A percentile compares a stretch with the other conserved stretches of the same genome.
These are phyloP conservation scores for Cyberlindnera meyerae DNA, from an alignment of 805 yeast species.

Conservation along the genomic window DNA sequence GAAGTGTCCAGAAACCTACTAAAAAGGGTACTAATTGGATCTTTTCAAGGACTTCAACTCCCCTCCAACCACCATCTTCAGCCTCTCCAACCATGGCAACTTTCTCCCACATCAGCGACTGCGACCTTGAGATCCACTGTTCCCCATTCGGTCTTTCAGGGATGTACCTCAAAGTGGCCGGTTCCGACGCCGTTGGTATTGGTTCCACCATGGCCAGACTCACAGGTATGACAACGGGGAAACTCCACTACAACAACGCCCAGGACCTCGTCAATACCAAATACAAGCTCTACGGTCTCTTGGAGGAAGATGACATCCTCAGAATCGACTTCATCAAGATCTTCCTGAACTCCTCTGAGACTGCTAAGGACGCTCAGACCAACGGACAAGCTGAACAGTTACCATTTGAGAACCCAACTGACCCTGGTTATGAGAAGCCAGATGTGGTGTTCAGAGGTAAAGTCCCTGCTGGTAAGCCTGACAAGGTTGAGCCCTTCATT, in stretches of 20 bases:
- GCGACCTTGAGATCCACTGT: conserved; percentile 50
- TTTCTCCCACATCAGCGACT: conserved; percentile 44
- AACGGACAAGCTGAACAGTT: conserved; percentile 8
- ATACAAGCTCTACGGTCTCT: conserved; percentile 44
- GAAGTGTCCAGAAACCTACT: no score
- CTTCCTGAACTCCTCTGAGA: conserved; percentile 23
- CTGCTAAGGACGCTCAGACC: conserved; percentile 2
- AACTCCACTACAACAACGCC: conserved; percentile 43
- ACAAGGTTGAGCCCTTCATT: conserved; percentile 46
- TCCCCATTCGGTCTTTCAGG: conserved; percentile 55
- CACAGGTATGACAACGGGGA: conserved; percentile 47
- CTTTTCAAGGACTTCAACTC: no score
- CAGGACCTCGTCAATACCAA: conserved; percentile 43
- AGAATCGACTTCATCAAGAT: conserved; percentile 50
- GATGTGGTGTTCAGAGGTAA: conserved; percentile 45
- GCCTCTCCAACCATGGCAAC: conserved; percentile 9
- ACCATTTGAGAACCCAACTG: conserved; percentile 28
- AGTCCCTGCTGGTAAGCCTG: conserved; percentile 51
- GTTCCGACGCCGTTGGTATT: conserved; percentile 46
- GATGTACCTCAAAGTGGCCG: conserved; percentile 42
- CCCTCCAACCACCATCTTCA: no score
- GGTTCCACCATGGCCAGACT: conserved; percentile 54
- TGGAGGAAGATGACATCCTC: conserved; percentile 41
- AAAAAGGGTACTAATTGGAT: no score
- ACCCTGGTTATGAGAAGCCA: conserved; percentile 39